A percentile compares a stretch with the other conserved stretches of the same genome.
phyloP scores from a whole-genome alignment of 139 green algal genomes.

The Ettlia oleoabundans region DNA sequence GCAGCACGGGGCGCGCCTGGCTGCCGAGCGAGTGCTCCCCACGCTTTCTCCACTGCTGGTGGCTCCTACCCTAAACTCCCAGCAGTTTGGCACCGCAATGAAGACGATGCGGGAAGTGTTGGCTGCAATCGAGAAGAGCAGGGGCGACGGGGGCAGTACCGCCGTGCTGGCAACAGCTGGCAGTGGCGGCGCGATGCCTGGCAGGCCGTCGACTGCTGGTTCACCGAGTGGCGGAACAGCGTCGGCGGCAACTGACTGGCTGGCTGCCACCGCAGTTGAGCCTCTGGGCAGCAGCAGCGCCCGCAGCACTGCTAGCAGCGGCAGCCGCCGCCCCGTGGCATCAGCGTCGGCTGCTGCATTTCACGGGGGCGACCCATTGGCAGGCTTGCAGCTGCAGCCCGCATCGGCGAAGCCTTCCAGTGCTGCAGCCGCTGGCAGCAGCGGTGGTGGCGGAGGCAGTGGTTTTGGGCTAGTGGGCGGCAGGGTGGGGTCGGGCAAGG shows the following conservation, averaged over 20 bases:
- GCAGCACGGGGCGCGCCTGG: conserved; percentile 58
- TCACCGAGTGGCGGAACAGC: neutral
- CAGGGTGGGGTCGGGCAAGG: neutral
- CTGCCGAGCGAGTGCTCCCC: conserved; percentile 67
- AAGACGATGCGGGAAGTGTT: conserved; percentile 40
- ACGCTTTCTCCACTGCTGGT: conserved; percentile 70
- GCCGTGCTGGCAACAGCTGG: neutral
- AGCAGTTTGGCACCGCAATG: conserved; percentile 54
- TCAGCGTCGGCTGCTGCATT: neutral
- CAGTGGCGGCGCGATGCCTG: neutral
- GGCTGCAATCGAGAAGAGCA: neutral
- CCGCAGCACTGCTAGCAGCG: no score
- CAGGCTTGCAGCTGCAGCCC: conserved; percentile 6
- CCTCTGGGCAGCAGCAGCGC: neutral
- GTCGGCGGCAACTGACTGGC: neutral
- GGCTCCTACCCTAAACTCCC: conserved; percentile 42
- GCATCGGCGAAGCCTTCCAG: neutral
- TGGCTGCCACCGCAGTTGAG: neutral
- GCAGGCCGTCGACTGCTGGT: neutral
- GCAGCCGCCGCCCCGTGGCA: no score
- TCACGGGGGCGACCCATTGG: neutral
- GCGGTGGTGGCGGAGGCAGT: neutral
- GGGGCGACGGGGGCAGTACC: neutral
- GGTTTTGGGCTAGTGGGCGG: conserved; percentile 5
- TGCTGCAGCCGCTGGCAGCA: neutral